Evolutionary conservation across 2,329 filamentous ascomycete genomes (phyloP), one percentile per base, ranked within the genome.

Genomic region (Chalara sp.): DNA sequence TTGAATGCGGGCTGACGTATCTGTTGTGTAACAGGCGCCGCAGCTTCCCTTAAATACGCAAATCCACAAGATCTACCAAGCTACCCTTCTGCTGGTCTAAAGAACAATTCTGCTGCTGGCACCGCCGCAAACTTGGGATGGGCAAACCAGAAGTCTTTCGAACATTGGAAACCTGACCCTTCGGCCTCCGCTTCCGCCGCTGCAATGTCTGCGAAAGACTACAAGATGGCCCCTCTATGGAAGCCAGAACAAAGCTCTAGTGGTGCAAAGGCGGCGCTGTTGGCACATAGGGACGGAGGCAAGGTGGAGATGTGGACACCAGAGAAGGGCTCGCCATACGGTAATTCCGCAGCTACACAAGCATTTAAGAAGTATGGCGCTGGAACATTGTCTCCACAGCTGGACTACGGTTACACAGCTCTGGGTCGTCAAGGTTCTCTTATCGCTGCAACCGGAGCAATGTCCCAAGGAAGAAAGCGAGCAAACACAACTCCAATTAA

Each of bases 121-220:
- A 81, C 86, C 50, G 89, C 89, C 49, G 87, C 87, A 40, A 80
- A 78, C 47, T 72, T 92, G 44, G 88, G 88, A 47, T 87, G 88
- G 74, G 76, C 80, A 46, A 87, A 81, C 62, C 80, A 81, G 59
- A 87, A 81, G 63, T 67, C 80, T 3, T 72, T 83, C 47, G 78
- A 87, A 65, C 72, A 75, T 64, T 87, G 83, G 83, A 84, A 79
- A 63, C 81, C 84, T 13, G 76, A 81, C 56, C 75, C 76, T 43
- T 76, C 74, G n/a, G 72, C 79, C 31, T 76, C 78, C 7, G 82
- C 83, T 6, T 76, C 76, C 49, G 76, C 76, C 49, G 81, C 81
- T 33, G 81, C 81, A 1, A 63, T 77, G 49, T 67, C 77, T 32
- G 81, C 79, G 28, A 78, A 80, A 58, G 76, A 83, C 61, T 81